These are phyloP conservation scores for Miscanthus sacchariflorus DNA, from an alignment of 202 grass and related monocot species.

Conservation along the genomic window DNA sequence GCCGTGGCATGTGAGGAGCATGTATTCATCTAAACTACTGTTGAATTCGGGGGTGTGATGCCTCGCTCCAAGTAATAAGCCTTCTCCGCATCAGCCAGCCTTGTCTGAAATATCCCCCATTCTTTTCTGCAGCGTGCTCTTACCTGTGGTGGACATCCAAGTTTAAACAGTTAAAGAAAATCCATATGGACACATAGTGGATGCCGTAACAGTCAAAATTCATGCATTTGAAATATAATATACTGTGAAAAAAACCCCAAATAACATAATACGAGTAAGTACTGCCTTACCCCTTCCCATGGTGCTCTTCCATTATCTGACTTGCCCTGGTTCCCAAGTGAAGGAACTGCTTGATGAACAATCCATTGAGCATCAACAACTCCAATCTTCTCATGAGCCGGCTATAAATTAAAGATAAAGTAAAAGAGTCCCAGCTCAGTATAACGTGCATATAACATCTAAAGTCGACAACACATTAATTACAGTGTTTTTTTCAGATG, in stretches of 20 bases:
- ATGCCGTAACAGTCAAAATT: background rate
- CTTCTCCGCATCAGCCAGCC: constrained; percentile 86
- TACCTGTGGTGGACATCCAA: constrained; percentile 56
- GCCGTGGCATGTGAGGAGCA: background rate
- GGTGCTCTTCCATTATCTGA: constrained; percentile 75
- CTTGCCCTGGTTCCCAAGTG: constrained; percentile 94
- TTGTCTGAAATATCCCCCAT: constrained; percentile 79
- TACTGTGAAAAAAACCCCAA: background rate
- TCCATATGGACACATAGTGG: background rate
- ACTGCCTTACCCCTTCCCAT: constrained; percentile 86
- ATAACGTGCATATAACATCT: constrained; percentile 29
- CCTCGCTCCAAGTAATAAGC: constrained; percentile 73
- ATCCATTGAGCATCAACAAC: constrained; percentile 98
- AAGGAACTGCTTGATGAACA: constrained; percentile 91
- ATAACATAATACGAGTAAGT: background rate
- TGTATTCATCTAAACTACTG: constrained; percentile 44
- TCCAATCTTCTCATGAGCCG: constrained; percentile 94
- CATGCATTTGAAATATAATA: background rate
- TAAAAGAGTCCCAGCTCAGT: constrained; percentile 24
- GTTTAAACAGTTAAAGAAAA: constrained; percentile 26
- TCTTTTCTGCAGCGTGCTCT: constrained; percentile 91
- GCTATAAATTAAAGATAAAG: constrained; percentile 61
- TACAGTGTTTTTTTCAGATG: too few relatives aligned
- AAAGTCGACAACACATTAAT: background rate
- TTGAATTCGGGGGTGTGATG: constrained; percentile 71